phyloP scores from a whole-genome alignment of 169 alveolate genomes.

The Theileria luwenshuni region DNA sequence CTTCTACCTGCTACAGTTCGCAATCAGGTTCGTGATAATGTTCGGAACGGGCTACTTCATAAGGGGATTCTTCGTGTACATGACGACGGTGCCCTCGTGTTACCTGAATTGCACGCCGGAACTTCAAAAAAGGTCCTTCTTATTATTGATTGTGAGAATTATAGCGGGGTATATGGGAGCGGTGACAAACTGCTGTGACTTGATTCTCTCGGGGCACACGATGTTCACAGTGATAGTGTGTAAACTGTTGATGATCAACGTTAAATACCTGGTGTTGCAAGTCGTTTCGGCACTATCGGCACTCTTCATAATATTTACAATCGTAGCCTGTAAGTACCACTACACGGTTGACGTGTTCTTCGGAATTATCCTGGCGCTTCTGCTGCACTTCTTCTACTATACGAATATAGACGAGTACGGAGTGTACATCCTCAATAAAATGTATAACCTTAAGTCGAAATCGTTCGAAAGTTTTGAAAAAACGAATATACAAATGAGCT shows the following conservation, averaged over 20 bases:
- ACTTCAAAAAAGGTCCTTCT: background rate
- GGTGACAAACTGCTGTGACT: constrained; percentile 71
- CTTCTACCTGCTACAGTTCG: constrained; percentile 44
- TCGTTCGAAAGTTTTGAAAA: background rate
- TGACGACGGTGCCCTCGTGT: constrained; percentile 71
- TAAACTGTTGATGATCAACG: constrained; percentile 43
- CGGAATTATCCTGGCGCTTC: constrained; percentile 57
- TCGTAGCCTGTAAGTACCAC: constrained; percentile 69
- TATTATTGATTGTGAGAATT: constrained; percentile 31
- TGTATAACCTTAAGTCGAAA: constrained; percentile 2
- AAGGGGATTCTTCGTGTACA: constrained; percentile 67
- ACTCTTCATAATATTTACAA: constrained; percentile 32
- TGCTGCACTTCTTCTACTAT: constrained; percentile 35
- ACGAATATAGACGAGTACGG: constrained; percentile 14
- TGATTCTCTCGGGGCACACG: constrained; percentile 76
- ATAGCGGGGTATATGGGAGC: constrained; percentile 53
- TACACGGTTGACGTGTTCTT: constrained; percentile 76
- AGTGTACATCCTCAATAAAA: constrained; percentile 1
- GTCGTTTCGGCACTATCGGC: constrained; percentile 24
- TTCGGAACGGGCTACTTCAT: constrained; percentile 55
- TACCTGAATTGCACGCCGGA: constrained; percentile 57
- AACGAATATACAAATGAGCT: background rate
- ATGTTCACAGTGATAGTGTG: constrained; percentile 45
- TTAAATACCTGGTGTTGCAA: constrained; percentile 36
- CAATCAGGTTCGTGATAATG: constrained; percentile 53